Evolutionary conservation across 768 basidiomycete genomes (phyloP).

Genomic region (Pseudohyphozyma bogoriensis): DNA sequence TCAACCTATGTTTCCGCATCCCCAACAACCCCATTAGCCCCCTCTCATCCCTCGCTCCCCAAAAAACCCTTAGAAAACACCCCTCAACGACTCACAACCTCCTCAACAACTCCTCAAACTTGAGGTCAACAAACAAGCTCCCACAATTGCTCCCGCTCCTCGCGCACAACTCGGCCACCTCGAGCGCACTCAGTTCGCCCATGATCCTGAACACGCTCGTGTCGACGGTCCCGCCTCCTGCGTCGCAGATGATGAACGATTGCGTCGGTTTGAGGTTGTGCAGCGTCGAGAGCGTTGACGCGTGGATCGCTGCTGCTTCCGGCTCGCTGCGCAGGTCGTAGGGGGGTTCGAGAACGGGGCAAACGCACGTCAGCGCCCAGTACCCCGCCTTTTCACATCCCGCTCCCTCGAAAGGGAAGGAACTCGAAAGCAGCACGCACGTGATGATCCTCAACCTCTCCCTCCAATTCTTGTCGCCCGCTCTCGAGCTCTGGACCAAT

Average conservation of each 20-base stretch:
- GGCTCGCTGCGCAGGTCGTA: conserved; percentile 43
- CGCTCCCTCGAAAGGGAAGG: too few species aligned
- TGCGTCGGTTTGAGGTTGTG: conserved; percentile 70
- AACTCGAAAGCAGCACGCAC: conserved; percentile 35
- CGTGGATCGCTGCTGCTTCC: conserved; percentile 86
- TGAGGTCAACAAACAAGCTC: conserved; percentile 73
- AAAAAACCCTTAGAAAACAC: too few species aligned
- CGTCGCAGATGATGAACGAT: conserved; percentile 85
- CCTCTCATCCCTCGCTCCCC: neutral
- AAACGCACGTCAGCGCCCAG: too few species aligned
- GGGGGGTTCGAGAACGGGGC: too few species aligned
- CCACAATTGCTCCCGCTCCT: conserved; percentile 80
- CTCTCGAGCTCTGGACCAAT: conserved; percentile 59
- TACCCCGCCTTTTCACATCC: too few species aligned
- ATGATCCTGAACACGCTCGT: conserved; percentile 54
- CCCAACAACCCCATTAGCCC: neutral
- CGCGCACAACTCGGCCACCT: conserved; percentile 84
- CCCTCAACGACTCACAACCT: conserved; percentile 37
- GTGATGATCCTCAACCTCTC: conserved; percentile 77
- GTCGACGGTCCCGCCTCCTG: conserved; percentile 69
- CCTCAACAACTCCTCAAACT: conserved; percentile 71
- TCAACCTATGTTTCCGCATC: conserved; percentile 44
- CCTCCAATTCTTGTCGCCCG: conserved; percentile 64
- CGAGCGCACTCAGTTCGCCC: conserved; percentile 66
- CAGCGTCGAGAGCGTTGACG: conserved; percentile 66